A percentile compares a stretch with the other conserved stretches of the same genome.
Evolutionary conservation across 192 early-diverging fungal species (phyloP).

Genomic region (Rhizoclosmatium globosum): DNA sequence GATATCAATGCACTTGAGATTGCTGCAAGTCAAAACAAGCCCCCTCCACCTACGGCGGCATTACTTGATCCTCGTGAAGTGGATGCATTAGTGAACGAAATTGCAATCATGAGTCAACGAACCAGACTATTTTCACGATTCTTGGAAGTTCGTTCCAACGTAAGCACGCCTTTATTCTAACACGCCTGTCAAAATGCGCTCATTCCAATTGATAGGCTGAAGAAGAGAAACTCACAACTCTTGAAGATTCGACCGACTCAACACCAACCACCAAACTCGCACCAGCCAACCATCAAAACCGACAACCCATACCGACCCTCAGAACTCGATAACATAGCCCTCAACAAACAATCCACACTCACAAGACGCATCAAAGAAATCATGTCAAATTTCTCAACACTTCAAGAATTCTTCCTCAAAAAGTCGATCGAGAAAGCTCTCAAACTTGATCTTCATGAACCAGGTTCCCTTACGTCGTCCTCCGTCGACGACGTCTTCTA

Average conservation of each 20-base stretch:
- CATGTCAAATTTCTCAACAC: slow-evolving; percentile 71
- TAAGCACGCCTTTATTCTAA: not conserved
- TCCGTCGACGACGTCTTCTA: slow-evolving; percentile 96
- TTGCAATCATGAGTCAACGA: slow-evolving; percentile 83
- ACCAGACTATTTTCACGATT: slow-evolving; percentile 84
- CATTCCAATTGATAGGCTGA: slow-evolving; percentile 41
- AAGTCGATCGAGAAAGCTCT: slow-evolving; percentile 82
- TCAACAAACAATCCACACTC: slow-evolving; percentile 66
- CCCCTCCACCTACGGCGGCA: slow-evolving; percentile 32
- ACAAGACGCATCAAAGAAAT: slow-evolving; percentile 66
- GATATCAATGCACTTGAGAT: slow-evolving; percentile 61
- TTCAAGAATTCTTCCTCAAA: slow-evolving; percentile 81
- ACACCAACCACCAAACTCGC: not conserved
- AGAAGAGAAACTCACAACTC: slow-evolving; percentile 43
- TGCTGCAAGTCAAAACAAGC: slow-evolving; percentile 29
- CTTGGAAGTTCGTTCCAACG: slow-evolving; percentile 78
- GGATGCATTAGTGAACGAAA: slow-evolving; percentile 79
- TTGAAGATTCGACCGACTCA: slow-evolving; percentile 29
- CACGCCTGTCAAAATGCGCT: not conserved
- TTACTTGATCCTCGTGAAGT: slow-evolving; percentile 77
- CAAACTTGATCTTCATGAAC: slow-evolving; percentile 61
- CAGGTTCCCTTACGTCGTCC: slow-evolving; percentile 44
- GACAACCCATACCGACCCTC: slow-evolving; percentile 27
- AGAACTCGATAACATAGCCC: slow-evolving; percentile 55
- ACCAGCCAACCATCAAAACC: not conserved